Percentiles rank a stretch among this genome's conserved stretches.
Evolutionary conservation across 2,329 filamentous ascomycete species (phyloP).

Genomic region (Xylariaceae sp.): DNA sequence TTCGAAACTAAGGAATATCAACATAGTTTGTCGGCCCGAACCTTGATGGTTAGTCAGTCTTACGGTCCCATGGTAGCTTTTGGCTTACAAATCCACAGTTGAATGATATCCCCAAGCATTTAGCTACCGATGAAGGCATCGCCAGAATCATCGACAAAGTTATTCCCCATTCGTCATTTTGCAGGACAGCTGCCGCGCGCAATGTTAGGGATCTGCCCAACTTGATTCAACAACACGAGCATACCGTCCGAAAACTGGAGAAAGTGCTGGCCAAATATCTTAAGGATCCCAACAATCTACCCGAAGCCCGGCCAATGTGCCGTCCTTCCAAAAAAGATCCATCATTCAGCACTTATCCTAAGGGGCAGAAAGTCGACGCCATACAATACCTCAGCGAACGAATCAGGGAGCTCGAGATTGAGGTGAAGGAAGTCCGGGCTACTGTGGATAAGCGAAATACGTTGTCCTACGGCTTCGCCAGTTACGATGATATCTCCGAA

Average conservation of each 20-base stretch:
- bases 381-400: conserved; percentile 90
- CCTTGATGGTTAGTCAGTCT: conserved; percentile 58
- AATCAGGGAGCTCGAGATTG: conserved; percentile 78
- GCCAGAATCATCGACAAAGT: conserved; percentile 79
- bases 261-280: conserved; percentile 85
- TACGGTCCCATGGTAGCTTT: background rate
- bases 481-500: conserved; percentile 84
- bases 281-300: conserved; percentile 81
- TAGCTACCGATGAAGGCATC: conserved; percentile 83
- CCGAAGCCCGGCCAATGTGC: conserved; percentile 75
- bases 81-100: conserved; percentile 57
- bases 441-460: conserved; percentile 86
- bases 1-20: conserved; percentile 89
- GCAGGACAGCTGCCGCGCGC: conserved; percentile 68
- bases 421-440: conserved; percentile 81
- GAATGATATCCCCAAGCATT: conserved; percentile 79
- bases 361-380: conserved; percentile 79
- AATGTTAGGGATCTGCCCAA: conserved; percentile 90
- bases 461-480: conserved; percentile 92
- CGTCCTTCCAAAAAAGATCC: conserved; percentile 79
- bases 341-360: conserved; percentile 62
- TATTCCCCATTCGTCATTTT: conserved; percentile 65
- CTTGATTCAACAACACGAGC: conserved; percentile 81
- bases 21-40: conserved; percentile 77
- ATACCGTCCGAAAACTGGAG: conserved; percentile 81